A percentile compares a stretch with the other conserved stretches of the same genome.
These are phyloP conservation scores for Wallemia mellicola DNA, from an alignment of 1,284 basidiomycete genomes.

Conservation along the genomic window DNA sequence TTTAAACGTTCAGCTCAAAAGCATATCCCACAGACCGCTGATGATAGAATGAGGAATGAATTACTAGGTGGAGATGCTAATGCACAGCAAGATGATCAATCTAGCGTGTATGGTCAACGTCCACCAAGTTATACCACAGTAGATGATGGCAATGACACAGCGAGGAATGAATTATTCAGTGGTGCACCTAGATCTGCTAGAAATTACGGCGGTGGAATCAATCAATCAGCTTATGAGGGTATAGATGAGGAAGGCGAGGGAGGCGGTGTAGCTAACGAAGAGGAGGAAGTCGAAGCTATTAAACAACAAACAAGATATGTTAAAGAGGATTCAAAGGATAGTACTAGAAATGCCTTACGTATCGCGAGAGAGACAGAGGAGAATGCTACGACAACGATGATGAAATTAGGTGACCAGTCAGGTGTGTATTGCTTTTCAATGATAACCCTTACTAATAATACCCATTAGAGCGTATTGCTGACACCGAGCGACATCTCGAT, in stretches of 20 bases:
- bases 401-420: constrained; percentile 73
- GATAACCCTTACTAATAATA: not conserved
- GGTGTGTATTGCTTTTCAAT: constrained; percentile 24
- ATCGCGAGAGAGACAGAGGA: constrained; percentile 88
- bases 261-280: constrained; percentile 36
- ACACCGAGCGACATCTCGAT: constrained; percentile 86
- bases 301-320: constrained; percentile 68
- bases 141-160: not conserved
- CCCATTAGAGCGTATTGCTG: constrained; percentile 32
- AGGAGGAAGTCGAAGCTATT: constrained; percentile 87
- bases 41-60: not conserved
- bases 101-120: not conserved
- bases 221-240: not conserved
- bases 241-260: constrained; percentile 13
- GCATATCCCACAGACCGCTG: not conserved
- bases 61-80: not conserved
- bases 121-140: not conserved
- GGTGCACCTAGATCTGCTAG: not conserved
- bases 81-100: not conserved
- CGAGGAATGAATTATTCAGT: not conserved
- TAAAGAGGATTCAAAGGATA: constrained; percentile 78
- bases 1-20: not conserved
- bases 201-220: not conserved
- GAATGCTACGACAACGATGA: constrained; percentile 60
- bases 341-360: constrained; percentile 70